A percentile compares a stretch with the other conserved stretches of the same genome.
These are phyloP conservation scores for Penicillium argentinense DNA, from an alignment of 495 filamentous ascomycete genomes.

Conservation along the genomic window DNA sequence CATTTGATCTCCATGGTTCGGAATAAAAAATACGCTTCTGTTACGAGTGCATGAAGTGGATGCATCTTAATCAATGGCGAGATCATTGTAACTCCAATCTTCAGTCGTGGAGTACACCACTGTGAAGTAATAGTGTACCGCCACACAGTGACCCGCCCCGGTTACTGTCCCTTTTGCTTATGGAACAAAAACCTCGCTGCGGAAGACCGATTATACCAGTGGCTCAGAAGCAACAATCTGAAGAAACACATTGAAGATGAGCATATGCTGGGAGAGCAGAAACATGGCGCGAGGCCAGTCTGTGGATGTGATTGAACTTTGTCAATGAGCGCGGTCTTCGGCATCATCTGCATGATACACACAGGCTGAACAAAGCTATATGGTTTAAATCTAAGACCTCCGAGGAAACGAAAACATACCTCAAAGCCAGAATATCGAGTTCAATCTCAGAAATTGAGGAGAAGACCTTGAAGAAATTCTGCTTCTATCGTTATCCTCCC, in stretches of 20 bases:
- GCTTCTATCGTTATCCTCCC: too few species aligned
- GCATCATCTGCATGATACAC: slow-evolving; percentile 13
- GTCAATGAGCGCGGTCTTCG: slow-evolving; percentile 13
- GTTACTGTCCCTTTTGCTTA: slow-evolving; percentile 15
- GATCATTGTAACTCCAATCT: slow-evolving; percentile 11
- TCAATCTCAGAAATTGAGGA: too few species aligned
- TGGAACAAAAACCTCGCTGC: slow-evolving; percentile 4
- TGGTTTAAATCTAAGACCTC: slow-evolving; percentile 11
- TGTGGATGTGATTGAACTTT: slow-evolving; percentile 12
- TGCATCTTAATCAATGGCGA: slow-evolving; percentile 7
- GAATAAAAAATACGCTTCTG: slow-evolving; percentile 10
- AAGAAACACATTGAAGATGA: slow-evolving; percentile 18
- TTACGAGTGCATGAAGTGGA: slow-evolving; percentile 19
- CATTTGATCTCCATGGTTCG: slow-evolving; percentile 5
- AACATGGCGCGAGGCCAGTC: background rate
- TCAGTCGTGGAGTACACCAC: slow-evolving; percentile 13
- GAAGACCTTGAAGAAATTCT: too few species aligned
- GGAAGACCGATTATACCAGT: slow-evolving; percentile 14
- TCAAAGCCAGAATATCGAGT: too few species aligned
- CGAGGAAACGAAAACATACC: slow-evolving; percentile 18
- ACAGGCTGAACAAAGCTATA: slow-evolving; percentile 17
- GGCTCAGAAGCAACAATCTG: slow-evolving; percentile 13
- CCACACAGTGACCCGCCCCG: slow-evolving; percentile 12
- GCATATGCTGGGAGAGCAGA: slow-evolving; percentile 5
- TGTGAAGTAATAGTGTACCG: slow-evolving; percentile 20